Evolutionary conservation across 2,329 filamentous ascomycete species (phyloP).

Genomic region (Penicillium sp.): DNA sequence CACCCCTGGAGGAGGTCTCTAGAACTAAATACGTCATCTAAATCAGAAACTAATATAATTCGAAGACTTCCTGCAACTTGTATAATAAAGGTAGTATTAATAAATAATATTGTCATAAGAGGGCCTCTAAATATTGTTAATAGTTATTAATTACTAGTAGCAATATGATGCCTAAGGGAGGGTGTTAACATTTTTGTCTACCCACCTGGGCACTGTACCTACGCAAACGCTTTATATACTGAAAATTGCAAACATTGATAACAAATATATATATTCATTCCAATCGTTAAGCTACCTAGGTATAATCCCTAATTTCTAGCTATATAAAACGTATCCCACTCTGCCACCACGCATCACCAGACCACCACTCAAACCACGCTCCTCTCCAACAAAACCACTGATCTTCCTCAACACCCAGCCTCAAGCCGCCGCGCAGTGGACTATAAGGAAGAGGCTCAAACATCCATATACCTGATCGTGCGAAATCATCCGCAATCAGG

Average conservation of each 20-base stretch:
- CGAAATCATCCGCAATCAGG: slow-evolving; percentile 72
- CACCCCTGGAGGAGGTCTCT: no score
- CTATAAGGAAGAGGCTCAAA: slow-evolving; percentile 80
- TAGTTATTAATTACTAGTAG: no score
- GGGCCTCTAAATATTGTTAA: no score
- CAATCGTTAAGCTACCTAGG: not conserved
- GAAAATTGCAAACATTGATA: not conserved
- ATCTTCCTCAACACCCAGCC: slow-evolving; percentile 56
- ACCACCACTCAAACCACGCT: slow-evolving; percentile 55
- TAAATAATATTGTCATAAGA: no score
- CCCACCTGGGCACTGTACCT: no score
- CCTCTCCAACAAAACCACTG: slow-evolving; percentile 65
- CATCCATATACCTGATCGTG: slow-evolving; percentile 69
- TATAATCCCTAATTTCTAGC: not conserved
- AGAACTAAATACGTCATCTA: no score
- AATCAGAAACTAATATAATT: no score
- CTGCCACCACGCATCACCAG: slow-evolving; percentile 61
- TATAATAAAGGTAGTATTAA: no score
- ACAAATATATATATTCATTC: not conserved
- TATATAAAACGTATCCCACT: slow-evolving; percentile 44
- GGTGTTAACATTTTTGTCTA: no score
- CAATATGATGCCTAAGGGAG: no score
- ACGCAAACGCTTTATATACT: not conserved
- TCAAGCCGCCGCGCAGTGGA: slow-evolving; percentile 60
- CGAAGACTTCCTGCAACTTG: no score